phyloP scores from a whole-genome alignment of 2,329 filamentous ascomycete species.

The Waltergamsia citrina region DNA sequence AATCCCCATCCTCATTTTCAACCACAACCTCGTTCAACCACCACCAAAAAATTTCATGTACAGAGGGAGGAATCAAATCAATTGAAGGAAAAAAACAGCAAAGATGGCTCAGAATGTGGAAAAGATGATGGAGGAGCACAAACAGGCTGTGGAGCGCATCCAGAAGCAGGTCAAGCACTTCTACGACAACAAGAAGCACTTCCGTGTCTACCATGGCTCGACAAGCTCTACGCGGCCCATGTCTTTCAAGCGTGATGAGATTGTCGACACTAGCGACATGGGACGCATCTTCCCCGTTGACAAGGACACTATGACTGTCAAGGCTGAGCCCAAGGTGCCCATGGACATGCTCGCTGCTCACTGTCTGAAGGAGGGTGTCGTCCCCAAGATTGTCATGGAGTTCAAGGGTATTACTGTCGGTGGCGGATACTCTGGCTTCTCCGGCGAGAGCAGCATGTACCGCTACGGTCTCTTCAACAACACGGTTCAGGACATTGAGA shows the following conservation, averaged over 20 bases:
- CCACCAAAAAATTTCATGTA: too few relatives aligned
- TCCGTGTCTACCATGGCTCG: constrained; percentile 51
- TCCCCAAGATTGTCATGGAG: constrained; percentile 49
- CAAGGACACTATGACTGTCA: constrained; percentile 31
- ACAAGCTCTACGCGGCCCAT: constrained; percentile 49
- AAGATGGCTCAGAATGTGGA: too few relatives aligned
- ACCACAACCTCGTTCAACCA: too few relatives aligned
- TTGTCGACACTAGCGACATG: constrained; percentile 45
- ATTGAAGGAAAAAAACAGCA: too few relatives aligned
- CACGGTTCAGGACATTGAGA: constrained; percentile 41
- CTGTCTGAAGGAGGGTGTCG: constrained; percentile 36
- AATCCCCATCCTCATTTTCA: too few relatives aligned
- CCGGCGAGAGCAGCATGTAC: constrained; percentile 47
- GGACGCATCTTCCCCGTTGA: constrained; percentile 44
- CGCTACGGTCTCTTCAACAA: constrained; percentile 46
- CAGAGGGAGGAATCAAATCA: too few relatives aligned
- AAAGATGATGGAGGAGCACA: constrained; percentile 17
- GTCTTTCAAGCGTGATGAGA: constrained; percentile 21
- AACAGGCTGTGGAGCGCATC: constrained; percentile 13
- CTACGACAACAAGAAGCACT: constrained; percentile 27
- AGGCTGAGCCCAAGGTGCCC: constrained; percentile 49
- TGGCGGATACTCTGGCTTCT: constrained; percentile 44
- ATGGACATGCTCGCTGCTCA: constrained; percentile 46
- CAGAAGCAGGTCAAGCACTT: constrained; percentile 16
- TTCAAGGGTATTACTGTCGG: constrained; percentile 52